phyloP scores from a whole-genome alignment of 2,329 filamentous ascomycete genomes.

The Ophiostoma quercus region DNA sequence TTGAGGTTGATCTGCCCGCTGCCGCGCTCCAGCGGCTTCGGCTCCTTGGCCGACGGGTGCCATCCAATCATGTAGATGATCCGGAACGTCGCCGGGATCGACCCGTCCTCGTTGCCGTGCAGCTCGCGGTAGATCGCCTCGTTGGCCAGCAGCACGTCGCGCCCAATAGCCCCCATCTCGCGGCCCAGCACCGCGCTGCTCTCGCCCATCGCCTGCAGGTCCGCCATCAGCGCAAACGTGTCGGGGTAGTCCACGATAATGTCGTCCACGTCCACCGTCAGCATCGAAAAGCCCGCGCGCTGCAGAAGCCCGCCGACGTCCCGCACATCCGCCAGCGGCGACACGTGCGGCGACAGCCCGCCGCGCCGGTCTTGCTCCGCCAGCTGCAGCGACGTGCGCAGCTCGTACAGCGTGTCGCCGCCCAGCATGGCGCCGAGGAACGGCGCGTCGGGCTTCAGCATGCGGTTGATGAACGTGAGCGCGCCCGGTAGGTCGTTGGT shows the following conservation, averaged over 20 bases:
- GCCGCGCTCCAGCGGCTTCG: slow-evolving; percentile 73
- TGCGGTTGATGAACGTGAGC: slow-evolving; percentile 74
- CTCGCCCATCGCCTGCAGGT: slow-evolving; percentile 95
- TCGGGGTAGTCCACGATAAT: slow-evolving; percentile 93
- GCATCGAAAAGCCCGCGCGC: slow-evolving; percentile 85
- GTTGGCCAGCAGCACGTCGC: slow-evolving; percentile 80
- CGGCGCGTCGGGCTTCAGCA: slow-evolving; percentile 83
- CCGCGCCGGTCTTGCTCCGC: slow-evolving; percentile 85
- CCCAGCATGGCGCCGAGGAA: slow-evolving; percentile 97
- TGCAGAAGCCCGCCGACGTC: slow-evolving; percentile 85
- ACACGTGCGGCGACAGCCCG: slow-evolving; percentile 87
- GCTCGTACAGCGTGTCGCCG: slow-evolving; percentile 87
- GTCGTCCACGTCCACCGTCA: slow-evolving; percentile 96
- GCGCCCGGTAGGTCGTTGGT: slow-evolving; percentile 91
- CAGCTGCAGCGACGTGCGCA: slow-evolving; percentile 87
- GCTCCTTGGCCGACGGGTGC: slow-evolving; percentile 77
- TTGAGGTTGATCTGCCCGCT: slow-evolving; percentile 85
- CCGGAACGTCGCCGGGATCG: slow-evolving; percentile 83
- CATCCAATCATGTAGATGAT: slow-evolving; percentile 99
- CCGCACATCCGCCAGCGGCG: slow-evolving; percentile 82
- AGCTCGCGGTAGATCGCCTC: slow-evolving; percentile 84
- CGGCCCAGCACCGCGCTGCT: slow-evolving; percentile 82
- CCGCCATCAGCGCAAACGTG: slow-evolving; percentile 83
- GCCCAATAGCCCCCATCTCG: slow-evolving; percentile 69
- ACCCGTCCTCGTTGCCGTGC: slow-evolving; percentile 74